A percentile compares a stretch with the other conserved stretches of the same genome.
phyloP scores from a whole-genome alignment of 2,329 filamentous ascomycete genomes.

The Neonectria ditissima region DNA sequence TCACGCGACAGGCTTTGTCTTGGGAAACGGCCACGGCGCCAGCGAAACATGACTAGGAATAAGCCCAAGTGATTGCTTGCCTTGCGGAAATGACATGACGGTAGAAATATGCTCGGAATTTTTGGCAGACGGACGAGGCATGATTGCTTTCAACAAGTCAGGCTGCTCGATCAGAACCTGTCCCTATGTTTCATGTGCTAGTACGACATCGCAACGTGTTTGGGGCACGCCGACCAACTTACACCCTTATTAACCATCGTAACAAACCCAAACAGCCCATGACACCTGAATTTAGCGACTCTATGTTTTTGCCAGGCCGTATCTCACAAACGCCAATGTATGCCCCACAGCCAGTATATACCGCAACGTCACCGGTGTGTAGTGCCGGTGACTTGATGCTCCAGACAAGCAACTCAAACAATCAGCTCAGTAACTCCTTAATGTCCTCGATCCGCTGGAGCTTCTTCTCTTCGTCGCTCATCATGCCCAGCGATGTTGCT shows the following conservation, averaged over 20 bases:
- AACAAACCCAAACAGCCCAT: conserved; percentile 18
- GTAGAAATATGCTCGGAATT: neutral
- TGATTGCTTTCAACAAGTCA: conserved; percentile 38
- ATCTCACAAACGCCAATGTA: conserved; percentile 31
- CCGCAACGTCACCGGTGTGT: conserved; percentile 5
- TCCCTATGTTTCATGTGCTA: conserved; percentile 30
- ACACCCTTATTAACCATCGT: conserved; percentile 27
- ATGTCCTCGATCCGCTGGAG: conserved; percentile 93
- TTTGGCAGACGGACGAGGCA: conserved; percentile 11
- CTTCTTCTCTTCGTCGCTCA: conserved; percentile 93
- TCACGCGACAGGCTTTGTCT: conserved; percentile 21
- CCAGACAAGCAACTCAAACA: conserved; percentile 70
- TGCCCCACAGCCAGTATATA: conserved; percentile 7
- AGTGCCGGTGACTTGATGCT: neutral
- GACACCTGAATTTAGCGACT: conserved; percentile 17
- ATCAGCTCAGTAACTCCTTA: conserved; percentile 82
- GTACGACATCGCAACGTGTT: conserved; percentile 24
- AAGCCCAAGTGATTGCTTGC: conserved; percentile 20
- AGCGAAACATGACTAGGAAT: conserved; percentile 23
- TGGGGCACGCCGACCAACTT: conserved; percentile 24
- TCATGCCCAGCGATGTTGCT: conserved; percentile 94
- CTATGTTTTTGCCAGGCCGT: conserved; percentile 22
- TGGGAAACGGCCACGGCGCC: conserved; percentile 9
- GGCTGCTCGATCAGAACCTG: conserved; percentile 36
- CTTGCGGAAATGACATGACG: conserved; percentile 6